Evolutionary conservation across 495 filamentous ascomycete genomes (phyloP).

Genomic region (Xylaria curta): DNA sequence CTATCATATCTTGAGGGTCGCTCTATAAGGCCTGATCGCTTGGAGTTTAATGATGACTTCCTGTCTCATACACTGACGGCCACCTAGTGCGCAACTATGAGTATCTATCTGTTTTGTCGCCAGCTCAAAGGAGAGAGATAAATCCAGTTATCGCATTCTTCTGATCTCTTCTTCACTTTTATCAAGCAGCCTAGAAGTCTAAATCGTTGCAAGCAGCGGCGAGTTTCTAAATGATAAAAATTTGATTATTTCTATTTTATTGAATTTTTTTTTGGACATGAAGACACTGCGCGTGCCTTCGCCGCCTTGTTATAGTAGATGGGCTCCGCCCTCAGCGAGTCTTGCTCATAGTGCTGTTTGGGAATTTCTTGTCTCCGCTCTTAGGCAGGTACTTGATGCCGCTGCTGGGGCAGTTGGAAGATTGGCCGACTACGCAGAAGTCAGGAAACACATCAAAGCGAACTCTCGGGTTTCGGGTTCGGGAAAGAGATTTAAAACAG

Average conservation of each 20-base stretch:
- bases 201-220: not conserved
- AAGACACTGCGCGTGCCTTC: not conserved
- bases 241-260: not conserved
- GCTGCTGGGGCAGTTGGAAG: slow-evolving; percentile 48
- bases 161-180: not conserved
- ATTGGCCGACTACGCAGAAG: slow-evolving; percentile 57
- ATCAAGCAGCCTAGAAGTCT: not conserved
- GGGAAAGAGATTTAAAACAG: not conserved
- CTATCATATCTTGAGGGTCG: too few species aligned
- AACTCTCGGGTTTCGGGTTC: not conserved
- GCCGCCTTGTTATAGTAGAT: not conserved
- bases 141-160: not conserved
- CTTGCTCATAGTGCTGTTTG: not conserved
- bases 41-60: too few species aligned
- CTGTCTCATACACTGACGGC: too few species aligned
- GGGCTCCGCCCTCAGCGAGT: not conserved
- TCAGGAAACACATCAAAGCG: not conserved
- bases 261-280: not conserved
- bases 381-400: slow-evolving; percentile 43
- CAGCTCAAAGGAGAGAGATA: not conserved
- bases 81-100: too few species aligned
- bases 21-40: too few species aligned
- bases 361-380: slow-evolving; percentile 21
- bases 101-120: not conserved
- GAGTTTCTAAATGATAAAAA: not conserved